Conservation (phyloP, 73 alveolate genomes). For the Breviolum minutum region DNA sequence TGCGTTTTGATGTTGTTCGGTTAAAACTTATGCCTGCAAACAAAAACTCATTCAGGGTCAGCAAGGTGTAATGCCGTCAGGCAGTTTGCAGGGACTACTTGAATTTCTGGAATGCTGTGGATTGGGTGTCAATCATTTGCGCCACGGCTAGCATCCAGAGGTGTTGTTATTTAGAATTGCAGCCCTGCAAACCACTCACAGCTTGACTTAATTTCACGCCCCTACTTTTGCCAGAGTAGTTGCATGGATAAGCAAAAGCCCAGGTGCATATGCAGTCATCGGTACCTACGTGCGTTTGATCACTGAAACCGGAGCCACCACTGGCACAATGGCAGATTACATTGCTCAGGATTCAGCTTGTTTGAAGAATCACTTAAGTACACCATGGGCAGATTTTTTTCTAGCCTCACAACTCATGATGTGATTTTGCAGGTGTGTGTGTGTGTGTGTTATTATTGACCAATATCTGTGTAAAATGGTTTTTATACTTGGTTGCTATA, state of each 20-base stretch:
- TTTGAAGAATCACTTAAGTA: background rate
- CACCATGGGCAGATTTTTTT: too few relatives aligned
- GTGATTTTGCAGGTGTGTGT: too few relatives aligned
- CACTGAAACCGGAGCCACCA: conserved; percentile 79
- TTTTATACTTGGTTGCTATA: too few relatives aligned
- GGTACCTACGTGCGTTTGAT: conserved; percentile 81
- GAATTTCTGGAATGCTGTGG: conserved; percentile 85
- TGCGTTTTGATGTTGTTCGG: too few relatives aligned
- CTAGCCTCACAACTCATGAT: too few relatives aligned
- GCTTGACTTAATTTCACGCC: background rate
- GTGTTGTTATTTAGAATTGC: background rate
- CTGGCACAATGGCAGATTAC: conserved; percentile 55
- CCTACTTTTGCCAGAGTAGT: background rate
- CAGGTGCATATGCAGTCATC: conserved; percentile 86
- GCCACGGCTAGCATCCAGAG: background rate
- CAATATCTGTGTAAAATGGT: too few relatives aligned
- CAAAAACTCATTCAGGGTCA: too few relatives aligned
- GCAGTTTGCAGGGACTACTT: conserved; percentile 65
- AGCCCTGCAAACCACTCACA: background rate
- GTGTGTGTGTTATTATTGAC: too few relatives aligned
- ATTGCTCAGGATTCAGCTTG: conserved; percentile 2
- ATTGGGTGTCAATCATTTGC: conserved; percentile 86
- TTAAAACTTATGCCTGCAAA: too few relatives aligned
- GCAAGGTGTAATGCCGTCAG: background rate
- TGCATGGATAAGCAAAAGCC: background rate